Percentiles rank a stretch among this genome's conserved stretches.
These are phyloP conservation scores for Rugiboletus extremiorientalis DNA, from an alignment of 1,284 basidiomycete genomes.

Conservation along the genomic window DNA sequence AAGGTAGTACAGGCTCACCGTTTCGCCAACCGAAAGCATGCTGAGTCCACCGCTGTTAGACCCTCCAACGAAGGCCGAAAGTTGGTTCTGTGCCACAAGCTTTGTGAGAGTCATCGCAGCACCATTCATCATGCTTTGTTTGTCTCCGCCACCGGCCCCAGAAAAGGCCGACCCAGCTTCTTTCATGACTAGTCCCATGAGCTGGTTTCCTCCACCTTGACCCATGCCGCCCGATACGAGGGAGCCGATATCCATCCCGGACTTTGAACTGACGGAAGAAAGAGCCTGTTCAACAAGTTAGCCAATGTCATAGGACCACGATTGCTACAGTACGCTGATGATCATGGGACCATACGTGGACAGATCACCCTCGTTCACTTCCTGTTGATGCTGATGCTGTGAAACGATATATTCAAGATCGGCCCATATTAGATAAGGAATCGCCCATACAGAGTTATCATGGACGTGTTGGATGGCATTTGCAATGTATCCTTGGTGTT, in stretches of 20 bases:
- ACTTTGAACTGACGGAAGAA: conserved; percentile 15
- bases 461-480: conserved; percentile 29
- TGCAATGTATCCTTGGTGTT: conserved; percentile 8
- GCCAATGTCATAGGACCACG: neutral
- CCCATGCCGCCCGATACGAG: conserved; percentile 39
- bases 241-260: conserved; percentile 17
- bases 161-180: conserved; percentile 76
- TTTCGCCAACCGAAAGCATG: conserved; percentile 57
- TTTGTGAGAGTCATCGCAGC: conserved; percentile 87
- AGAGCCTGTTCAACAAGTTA: conserved; percentile 24
- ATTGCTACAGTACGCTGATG: conserved; percentile 10
- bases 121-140: conserved; percentile 80
- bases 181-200: conserved; percentile 83
- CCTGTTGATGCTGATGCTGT: conserved; percentile 19
- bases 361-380: conserved; percentile 15
- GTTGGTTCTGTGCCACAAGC: conserved; percentile 67
- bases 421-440: neutral
- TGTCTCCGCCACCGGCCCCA: conserved; percentile 64
- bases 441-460: conserved; percentile 14
- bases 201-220: conserved; percentile 48
- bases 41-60: conserved; percentile 65
- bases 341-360: conserved; percentile 25
- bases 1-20: conserved; percentile 2
- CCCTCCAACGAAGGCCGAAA: conserved; percentile 53
- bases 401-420: neutral